Base-by-base conservation (phyloP, 805 yeast species). In the Nakazawaea wickerhamii region DNA sequence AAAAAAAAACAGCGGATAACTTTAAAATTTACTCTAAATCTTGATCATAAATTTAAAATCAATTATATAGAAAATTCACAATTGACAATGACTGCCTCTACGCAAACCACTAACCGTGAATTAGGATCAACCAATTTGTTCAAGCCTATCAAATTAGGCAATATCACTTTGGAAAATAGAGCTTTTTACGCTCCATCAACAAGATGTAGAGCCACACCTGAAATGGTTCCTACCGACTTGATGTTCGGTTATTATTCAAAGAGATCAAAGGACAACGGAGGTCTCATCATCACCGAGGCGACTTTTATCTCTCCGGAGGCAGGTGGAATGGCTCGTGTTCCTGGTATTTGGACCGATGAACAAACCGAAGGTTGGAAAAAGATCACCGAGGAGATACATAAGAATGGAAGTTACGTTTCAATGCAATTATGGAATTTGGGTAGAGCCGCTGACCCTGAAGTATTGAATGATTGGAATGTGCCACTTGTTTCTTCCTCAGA, bases 221-320 rank as follows among this genome's bases (percentile, higher is more conserved):
- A 65, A 18, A 60, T 57, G 43, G 63, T 63, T 23, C 74, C 80
- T 9, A 61, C 70, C 5, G 76, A 73, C 32, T 64, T 74, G 46
- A 63, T 69, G 48, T 52, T 59, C 15, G 61, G 69, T 46, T 78
- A 81, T 57, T 82, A 82, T 53, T 63, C 54, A 21, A 75, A 76
- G 50, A 66, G 85, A 49, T 70, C 86, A 0, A 52, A 60, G 33
- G 58, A 61, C 43, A 72, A 75, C 17, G 88, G 88, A n/a, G 71
- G 84, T 13, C 58, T 83, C 48, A 47, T 81, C 18, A 70, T 78
- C 48, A 61, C 81, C 8, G 89, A 82, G 55, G 87, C 78, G 8
- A 71, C 82, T 1, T 67, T 66, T 50, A 67, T 69, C 14, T 61
- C 76, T 7, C 52, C 59, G 2, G 43, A 57, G 64, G 67, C 66